Evolutionary conservation across 1,139 yeast genomes (phyloP).

Genomic region (Taphrina wiesneri): DNA sequence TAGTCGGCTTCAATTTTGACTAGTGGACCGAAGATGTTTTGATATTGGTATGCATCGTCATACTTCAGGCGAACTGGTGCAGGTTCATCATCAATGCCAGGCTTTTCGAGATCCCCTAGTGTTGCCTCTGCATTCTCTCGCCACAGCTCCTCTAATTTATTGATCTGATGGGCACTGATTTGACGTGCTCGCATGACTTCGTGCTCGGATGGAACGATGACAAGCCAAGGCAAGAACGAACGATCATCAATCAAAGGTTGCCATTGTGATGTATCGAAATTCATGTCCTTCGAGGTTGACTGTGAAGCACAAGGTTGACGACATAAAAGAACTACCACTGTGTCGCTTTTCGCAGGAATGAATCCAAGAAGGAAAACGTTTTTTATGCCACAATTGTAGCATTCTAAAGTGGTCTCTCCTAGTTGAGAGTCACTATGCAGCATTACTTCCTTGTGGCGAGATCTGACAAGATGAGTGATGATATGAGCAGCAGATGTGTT

Average conservation of each 20-base stretch:
- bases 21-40: constrained; percentile 79
- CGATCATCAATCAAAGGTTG: constrained; percentile 80
- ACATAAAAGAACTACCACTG: constrained; percentile 83
- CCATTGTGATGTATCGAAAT: constrained; percentile 92
- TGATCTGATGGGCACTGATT: constrained; percentile 65
- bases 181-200: constrained; percentile 58
- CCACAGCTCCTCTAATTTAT: constrained; percentile 80
- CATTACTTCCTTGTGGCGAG: constrained; percentile 72
- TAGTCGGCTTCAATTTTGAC: constrained; percentile 79
- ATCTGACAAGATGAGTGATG: constrained; percentile 77
- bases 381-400: constrained; percentile 84
- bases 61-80: constrained; percentile 75
- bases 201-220: constrained; percentile 65
- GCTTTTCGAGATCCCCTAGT: constrained; percentile 54
- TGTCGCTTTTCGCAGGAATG: constrained; percentile 78
- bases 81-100: constrained; percentile 60
- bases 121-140: constrained; percentile 69
- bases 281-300: constrained; percentile 47
- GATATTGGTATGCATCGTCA: constrained; percentile 82
- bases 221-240: constrained; percentile 79
- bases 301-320: constrained; percentile 85
- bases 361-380: constrained; percentile 83
- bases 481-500: constrained; percentile 73
- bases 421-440: constrained; percentile 78
- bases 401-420: constrained; percentile 82